Evolutionary conservation across 352 stramenopile species (phyloP), one percentile per base, ranked within the genome.

Genomic region (Pythium biforme): DNA sequence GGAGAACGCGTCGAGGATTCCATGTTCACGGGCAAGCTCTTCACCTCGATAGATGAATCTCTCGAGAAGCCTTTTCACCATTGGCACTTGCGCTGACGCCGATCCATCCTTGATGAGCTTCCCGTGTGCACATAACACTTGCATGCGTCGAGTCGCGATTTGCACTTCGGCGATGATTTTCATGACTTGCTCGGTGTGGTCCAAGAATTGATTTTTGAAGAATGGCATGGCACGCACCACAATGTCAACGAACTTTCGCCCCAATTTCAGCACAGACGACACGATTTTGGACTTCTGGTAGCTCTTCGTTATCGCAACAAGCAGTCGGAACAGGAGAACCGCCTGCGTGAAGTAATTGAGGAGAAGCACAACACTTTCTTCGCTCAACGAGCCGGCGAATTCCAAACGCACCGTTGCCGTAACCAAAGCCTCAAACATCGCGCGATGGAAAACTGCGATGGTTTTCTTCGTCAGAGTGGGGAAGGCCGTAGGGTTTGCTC

Each of bases 1-100:
- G 7, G 75, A 81, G 50, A 84, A 87, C 6, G 77, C 79, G 11
- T 84, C 73, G 3, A 88, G 57, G 6, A 90, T 58, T 1, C 79
- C 79, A 26, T 90, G 83, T 11, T 77, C 72, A 4, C 64, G 70
- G 7, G 80, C 80, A 10, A 90, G 59, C 47, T 84, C 76, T 63
- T 88, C 75, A 7, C 70, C 73, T 43, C 67, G 67, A 55, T 87
- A 87, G 23, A 90, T 87, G 43, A 90, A 63, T 37, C 64, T 70
- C 23, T 90, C 80, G 0, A 90, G 59, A 17, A 90, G 61, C 17
- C 77, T 82, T 57, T 88, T 90, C 27, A 90, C 67, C 58, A 79
- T 87, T 1, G 80, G 80, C 19, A 90, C 79, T 55, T 90, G 80
- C 1, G 77, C 65, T 4, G 75, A 67, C 3, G 75, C 76, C 0